A percentile compares a stretch with the other conserved stretches of the same genome.
Evolutionary conservation across 768 basidiomycete species (phyloP).

Genomic region (Tricholoma terreum): DNA sequence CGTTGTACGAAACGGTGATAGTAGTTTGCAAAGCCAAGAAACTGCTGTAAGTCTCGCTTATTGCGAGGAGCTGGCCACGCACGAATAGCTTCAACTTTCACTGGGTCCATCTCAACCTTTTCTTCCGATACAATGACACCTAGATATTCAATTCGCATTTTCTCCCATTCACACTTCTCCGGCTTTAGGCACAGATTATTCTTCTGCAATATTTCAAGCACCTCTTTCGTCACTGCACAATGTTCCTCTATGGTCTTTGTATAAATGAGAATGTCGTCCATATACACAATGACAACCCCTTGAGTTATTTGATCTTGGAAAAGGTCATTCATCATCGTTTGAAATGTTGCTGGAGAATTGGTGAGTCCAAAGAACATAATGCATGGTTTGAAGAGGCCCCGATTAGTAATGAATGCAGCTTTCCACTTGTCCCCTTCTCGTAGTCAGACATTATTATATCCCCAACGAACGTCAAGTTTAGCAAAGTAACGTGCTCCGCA

Average conservation of each 20-base stretch:
- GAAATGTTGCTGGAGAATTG: background rate
- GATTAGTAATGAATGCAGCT: slow-evolving; percentile 33
- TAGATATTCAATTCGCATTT: background rate
- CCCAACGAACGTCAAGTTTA: slow-evolving; percentile 26
- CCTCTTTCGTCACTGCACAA: too few species aligned
- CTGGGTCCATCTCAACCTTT: background rate
- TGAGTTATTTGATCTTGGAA: too few species aligned
- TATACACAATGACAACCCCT: too few species aligned
- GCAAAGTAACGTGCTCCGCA: slow-evolving; percentile 25
- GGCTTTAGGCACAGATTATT: background rate
- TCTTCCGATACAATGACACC: background rate
- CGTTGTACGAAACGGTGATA: too few species aligned
- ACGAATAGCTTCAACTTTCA: background rate
- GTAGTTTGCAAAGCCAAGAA: too few species aligned
- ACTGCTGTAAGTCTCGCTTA: too few species aligned
- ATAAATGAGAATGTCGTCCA: too few species aligned
- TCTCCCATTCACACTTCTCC: background rate
- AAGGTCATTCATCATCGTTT: slow-evolving; percentile 1
- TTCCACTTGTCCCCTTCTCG: slow-evolving; percentile 36
- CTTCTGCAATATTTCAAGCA: too few species aligned
- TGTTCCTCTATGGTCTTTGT: too few species aligned
- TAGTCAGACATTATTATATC: background rate
- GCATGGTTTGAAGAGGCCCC: slow-evolving; percentile 28
- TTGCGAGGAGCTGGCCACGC: background rate
- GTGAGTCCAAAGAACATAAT: slow-evolving; percentile 35